Conservation (phyloP, 2,329 filamentous ascomycete genomes). For the Xylaria sp. region DNA sequence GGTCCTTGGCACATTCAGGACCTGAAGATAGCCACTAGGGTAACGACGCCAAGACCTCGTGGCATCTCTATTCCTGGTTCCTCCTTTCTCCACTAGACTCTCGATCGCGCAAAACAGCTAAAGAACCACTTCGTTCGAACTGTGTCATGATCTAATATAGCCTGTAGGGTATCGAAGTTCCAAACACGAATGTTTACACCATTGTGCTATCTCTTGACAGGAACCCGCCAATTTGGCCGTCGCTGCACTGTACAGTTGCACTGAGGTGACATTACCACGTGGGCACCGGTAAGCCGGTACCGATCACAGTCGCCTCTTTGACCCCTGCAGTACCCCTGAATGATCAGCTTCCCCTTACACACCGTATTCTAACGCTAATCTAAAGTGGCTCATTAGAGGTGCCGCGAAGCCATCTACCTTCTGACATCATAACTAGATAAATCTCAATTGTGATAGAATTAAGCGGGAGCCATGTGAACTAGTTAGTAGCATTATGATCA, state of each 20-base stretch:
- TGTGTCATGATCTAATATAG: too few relatives aligned
- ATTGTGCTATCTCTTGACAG: not conserved
- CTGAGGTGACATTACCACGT: conserved; percentile 1
- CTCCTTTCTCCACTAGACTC: too few relatives aligned
- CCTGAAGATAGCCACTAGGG: too few relatives aligned
- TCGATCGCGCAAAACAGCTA: too few relatives aligned
- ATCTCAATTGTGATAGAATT: not conserved
- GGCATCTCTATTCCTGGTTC: too few relatives aligned
- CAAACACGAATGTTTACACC: too few relatives aligned
- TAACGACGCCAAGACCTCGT: too few relatives aligned
- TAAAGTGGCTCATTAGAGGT: not conserved
- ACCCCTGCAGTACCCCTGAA: conserved; percentile 1
- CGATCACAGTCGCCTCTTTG: not conserved
- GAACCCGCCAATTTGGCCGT: not conserved
- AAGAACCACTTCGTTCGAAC: too few relatives aligned
- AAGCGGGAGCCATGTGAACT: not conserved
- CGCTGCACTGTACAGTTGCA: not conserved
- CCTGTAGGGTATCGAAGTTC: too few relatives aligned
- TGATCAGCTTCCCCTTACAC: too few relatives aligned
- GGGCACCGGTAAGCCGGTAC: conserved; percentile 1
- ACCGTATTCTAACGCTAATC: not conserved
- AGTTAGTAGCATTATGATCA: conserved; percentile 21
- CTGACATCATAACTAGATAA: conserved; percentile 8
- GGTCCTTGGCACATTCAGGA: too few relatives aligned
- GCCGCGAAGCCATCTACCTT: not conserved